Evolutionary conservation across 2,329 filamentous ascomycete species (phyloP), one percentile per base, ranked within the genome.

Genomic region (Plectosphaerella sp.): DNA sequence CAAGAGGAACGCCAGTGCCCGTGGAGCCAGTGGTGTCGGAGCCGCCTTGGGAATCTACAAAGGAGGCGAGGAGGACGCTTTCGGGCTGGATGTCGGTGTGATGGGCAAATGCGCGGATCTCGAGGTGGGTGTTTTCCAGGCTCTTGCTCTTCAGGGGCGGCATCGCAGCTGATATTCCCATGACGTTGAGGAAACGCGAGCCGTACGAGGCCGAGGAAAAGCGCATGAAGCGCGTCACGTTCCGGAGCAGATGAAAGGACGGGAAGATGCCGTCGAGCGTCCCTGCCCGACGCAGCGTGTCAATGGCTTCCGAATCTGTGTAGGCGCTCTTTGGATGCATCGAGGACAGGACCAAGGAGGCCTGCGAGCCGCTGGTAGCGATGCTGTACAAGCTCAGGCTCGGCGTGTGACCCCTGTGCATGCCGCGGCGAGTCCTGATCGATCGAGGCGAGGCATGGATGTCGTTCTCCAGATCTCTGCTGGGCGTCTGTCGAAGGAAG

Each of bases 181-280:
- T 75, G 20, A 86, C 72, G 51, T 80, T 79, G 47, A 87, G 72
- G 54, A 87, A 87, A 45, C 77, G 76, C 1, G 81, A 82, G 0
- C 84, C 84, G 52, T 88, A 87, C 0, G 82, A 82, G 1, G 84
- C 84, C 2, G 84, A 86, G 1, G 84, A 83, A 59, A 85, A 87
- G 3, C 81, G 76, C 71, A 87, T 84, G 55, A 86, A 87, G 36
- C 84, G 74, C 3, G 78, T 79, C 22, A 87, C 80, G 59, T 86
- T 87, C 33, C 76, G 73, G 10, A 86, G 69, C 8, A 87, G 70
- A 57, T 85, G 83, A 33, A 75, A 76, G 5, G 72, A 66, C 0
- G 84, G 84, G 48, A 86, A 87, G 47, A 82, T 75, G 1, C 80
- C 81, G 35, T 79, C 74, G 1, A 85, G 72, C 46, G 71, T 73